phyloP scores from a whole-genome alignment of 1,139 yeast species.

The Lodderomyces orthopsilosis region DNA sequence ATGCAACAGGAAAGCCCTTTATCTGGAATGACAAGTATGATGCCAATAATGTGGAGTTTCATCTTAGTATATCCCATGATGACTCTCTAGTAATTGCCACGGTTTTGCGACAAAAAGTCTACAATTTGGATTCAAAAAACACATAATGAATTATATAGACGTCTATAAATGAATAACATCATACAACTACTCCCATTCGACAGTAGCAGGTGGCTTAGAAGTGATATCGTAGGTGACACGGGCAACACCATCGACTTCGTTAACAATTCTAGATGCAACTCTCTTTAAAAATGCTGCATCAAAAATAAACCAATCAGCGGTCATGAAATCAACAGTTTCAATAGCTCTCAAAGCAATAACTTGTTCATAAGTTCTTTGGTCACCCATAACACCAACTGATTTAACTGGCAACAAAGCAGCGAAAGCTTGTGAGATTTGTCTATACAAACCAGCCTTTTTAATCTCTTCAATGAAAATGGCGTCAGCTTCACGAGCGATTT shows the following conservation, averaged over 20 bases:
- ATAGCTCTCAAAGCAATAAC: constrained; percentile 98
- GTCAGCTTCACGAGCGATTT: constrained; percentile 97
- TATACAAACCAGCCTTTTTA: constrained; percentile 86
- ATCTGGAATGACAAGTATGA: constrained; percentile 31
- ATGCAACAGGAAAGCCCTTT: constrained; percentile 38
- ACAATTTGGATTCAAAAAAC: not conserved
- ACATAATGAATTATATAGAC: not conserved
- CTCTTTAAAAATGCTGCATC: constrained; percentile 89
- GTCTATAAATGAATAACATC: not conserved
- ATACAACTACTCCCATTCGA: constrained; percentile 84
- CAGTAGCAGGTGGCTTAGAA: constrained; percentile 99
- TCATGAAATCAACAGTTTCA: constrained; percentile 97
- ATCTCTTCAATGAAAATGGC: constrained; percentile 94
- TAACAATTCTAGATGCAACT: constrained; percentile 94
- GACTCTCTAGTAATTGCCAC: constrained; percentile 51
- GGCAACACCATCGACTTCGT: constrained; percentile 98
- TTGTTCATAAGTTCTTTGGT: constrained; percentile 98
- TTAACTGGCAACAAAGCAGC: constrained; percentile 96
- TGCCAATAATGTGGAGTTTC: constrained; percentile 43
- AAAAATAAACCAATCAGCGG: constrained; percentile 98
- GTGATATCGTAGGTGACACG: constrained; percentile 98
- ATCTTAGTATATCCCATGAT: constrained; percentile 65
- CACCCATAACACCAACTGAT: constrained; percentile 99
- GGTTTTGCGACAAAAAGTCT: constrained; percentile 41
- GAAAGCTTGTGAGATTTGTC: constrained; percentile 94